Conservation (phyloP, 2,329 filamentous ascomycete genomes). For the Sclerotiophoma versabilis region DNA sequence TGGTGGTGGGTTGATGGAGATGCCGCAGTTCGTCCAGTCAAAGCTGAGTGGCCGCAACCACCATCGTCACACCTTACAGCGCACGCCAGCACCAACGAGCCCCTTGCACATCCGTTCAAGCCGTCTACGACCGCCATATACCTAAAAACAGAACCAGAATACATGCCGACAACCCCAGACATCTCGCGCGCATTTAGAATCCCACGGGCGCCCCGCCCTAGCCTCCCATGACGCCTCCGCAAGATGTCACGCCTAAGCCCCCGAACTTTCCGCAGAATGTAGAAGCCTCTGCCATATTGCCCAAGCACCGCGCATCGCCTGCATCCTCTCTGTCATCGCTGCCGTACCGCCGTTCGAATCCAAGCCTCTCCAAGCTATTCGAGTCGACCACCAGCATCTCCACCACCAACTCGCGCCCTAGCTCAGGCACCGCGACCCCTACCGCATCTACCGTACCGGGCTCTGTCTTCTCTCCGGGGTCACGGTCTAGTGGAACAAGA, state of each 20-base stretch:
- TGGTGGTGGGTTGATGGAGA: constrained; percentile 33
- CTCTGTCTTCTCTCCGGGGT: constrained; percentile 56
- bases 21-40: constrained; percentile 40
- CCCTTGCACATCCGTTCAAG: constrained; percentile 10
- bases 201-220: constrained; percentile 47
- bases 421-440: constrained; percentile 55
- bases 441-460: constrained; percentile 43
- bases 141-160: constrained; percentile 20
- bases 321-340: constrained; percentile 66
- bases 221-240: constrained; percentile 51
- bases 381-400: constrained; percentile 58
- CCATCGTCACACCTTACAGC: constrained; percentile 33
- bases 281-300: constrained; percentile 66
- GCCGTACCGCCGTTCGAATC: constrained; percentile 61
- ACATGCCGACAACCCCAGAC: constrained; percentile 44
- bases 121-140: constrained; percentile 7
- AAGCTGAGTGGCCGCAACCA: constrained; percentile 43
- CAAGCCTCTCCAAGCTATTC: constrained; percentile 61
- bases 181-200: constrained; percentile 36
- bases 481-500: constrained; percentile 42
- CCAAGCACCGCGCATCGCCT: constrained; percentile 66
- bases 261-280: constrained; percentile 53
- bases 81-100: constrained; percentile 18
- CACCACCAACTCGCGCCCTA: constrained; percentile 43
- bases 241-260: constrained; percentile 48